Evolutionary conservation across 306 rosid species (phyloP).

Genomic region (Cucumis melo): DNA sequence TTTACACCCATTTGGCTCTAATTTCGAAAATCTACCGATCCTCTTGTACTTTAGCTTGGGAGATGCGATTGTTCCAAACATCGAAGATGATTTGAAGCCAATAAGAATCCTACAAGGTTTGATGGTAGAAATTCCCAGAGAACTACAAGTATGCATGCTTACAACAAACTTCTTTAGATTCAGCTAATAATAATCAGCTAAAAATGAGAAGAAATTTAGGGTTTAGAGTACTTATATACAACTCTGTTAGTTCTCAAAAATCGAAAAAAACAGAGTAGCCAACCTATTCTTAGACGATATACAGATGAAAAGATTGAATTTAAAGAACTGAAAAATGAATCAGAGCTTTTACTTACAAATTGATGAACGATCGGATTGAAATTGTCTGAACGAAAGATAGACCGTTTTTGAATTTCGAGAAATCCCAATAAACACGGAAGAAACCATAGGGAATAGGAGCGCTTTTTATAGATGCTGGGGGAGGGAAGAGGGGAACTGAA

Average conservation of each 20-base stretch:
- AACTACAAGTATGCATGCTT: constrained; percentile 44
- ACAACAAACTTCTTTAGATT: neutral
- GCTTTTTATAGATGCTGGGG: neutral
- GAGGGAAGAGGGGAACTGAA: neutral
- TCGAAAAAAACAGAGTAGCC: neutral
- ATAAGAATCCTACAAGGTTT: constrained; percentile 54
- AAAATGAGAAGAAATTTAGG: neutral
- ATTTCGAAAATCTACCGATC: constrained; percentile 17
- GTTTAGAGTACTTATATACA: neutral
- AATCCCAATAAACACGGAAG: neutral
- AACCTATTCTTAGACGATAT: neutral
- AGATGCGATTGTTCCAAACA: constrained; percentile 28
- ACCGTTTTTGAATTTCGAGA: neutral
- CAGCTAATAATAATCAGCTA: neutral
- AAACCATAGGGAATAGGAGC: too few relatives aligned
- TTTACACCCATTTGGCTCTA: constrained; percentile 15
- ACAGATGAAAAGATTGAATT: neutral
- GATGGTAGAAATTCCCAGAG: constrained; percentile 57
- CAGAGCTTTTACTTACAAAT: neutral
- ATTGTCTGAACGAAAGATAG: neutral
- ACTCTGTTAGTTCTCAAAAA: neutral
- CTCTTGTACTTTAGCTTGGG: constrained; percentile 20
- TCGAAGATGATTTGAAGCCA: constrained; percentile 26
- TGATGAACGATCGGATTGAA: neutral
- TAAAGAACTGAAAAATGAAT: neutral